Base-by-base conservation (phyloP, 495 filamentous ascomycete genomes). In the Talaromyces wortmannii region DNA sequence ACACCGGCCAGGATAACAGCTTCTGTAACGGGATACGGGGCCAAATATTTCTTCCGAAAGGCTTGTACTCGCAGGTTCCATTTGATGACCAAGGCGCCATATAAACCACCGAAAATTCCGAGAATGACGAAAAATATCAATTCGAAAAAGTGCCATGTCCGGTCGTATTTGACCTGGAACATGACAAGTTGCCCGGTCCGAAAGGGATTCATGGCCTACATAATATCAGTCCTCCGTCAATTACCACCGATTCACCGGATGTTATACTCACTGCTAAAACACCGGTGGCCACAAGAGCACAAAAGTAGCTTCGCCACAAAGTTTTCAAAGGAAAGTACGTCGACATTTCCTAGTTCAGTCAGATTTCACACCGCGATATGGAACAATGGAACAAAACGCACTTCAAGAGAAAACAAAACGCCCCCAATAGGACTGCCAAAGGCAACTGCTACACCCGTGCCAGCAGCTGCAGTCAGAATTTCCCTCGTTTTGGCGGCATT, bases 101-200 rank as follows among this genome's bases (percentile, higher is more conserved):
- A 98, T 2, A 98, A 74, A 8, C 94, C 95, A 43, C 94, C 94
- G 64, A 97, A 98, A 16, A 96, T 78, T 17, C 94, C 94, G 46
- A 98, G 79, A 45, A 95, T 79, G 50, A 95, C 83, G 66, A 94
- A 98, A 66, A 97, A 97, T 13, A 96, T 72, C 0, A 95, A 76
- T 67, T 98, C 94, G 60, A 98, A 98, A 63, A 96, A 96, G 69
- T 98, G 94, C 94, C 94, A 98, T 4, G 85, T 85, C 16, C 95
- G 87, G 70, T 98, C 95, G 65, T 98, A 98, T 61, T 82, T 82
- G 61, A 98, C 94, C 64, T 96, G 90, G 72, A 98, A 98, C 94
- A 98, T 98, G 80, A 98, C 94, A 42, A 98, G 79, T 62, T 97
- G 95, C n/a, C 94, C 94, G 2, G 94, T 98, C 52, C 94, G 77